Percentiles rank a stretch among this genome's conserved stretches.
These are phyloP conservation scores for Penicillium sp. DNA, from an alignment of 2,329 filamentous ascomycete genomes.

Conservation along the genomic window DNA sequence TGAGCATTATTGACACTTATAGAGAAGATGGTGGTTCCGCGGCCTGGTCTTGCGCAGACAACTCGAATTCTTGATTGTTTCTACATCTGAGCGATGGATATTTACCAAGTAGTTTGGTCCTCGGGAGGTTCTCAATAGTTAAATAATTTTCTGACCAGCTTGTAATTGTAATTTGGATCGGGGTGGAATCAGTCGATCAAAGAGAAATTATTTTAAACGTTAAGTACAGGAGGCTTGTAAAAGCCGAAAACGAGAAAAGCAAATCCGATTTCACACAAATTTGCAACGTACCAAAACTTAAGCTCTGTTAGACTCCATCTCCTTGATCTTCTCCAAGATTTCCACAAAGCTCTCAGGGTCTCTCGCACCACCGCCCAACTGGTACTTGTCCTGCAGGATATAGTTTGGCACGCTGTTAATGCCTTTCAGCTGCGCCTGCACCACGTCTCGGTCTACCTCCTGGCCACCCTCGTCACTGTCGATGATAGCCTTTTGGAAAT, in stretches of 20 bases:
- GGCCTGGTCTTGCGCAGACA: conserved; percentile 44
- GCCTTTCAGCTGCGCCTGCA: conserved; percentile 49
- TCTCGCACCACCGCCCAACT: conserved; percentile 69
- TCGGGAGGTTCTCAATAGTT: too few species aligned
- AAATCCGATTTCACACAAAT: neutral
- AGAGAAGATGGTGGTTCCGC: conserved; percentile 31
- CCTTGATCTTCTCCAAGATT: conserved; percentile 56
- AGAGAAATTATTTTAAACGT: too few species aligned
- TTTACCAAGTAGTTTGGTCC: too few species aligned
- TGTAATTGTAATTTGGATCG: too few species aligned
- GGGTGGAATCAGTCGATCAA: too few species aligned
- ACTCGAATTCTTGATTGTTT: conserved; percentile 36
- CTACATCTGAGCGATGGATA: too few species aligned
- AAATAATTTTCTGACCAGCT: too few species aligned
- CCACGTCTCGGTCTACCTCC: conserved; percentile 56
- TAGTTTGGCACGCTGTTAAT: conserved; percentile 50
- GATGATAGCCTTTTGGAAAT: conserved; percentile 25
- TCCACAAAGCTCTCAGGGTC: conserved; percentile 49
- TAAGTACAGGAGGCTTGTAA: too few species aligned
- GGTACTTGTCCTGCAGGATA: conserved; percentile 63
- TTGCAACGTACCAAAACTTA: neutral
- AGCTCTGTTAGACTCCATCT: neutral
- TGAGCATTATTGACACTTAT: conserved; percentile 38
- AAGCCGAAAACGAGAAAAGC: too few species aligned
- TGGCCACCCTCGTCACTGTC: conserved; percentile 48